Evolutionary conservation across 2,329 filamentous ascomycete species (phyloP), one percentile per base, ranked within the genome.

Genomic region (Pseudogymnoascus sp.): DNA sequence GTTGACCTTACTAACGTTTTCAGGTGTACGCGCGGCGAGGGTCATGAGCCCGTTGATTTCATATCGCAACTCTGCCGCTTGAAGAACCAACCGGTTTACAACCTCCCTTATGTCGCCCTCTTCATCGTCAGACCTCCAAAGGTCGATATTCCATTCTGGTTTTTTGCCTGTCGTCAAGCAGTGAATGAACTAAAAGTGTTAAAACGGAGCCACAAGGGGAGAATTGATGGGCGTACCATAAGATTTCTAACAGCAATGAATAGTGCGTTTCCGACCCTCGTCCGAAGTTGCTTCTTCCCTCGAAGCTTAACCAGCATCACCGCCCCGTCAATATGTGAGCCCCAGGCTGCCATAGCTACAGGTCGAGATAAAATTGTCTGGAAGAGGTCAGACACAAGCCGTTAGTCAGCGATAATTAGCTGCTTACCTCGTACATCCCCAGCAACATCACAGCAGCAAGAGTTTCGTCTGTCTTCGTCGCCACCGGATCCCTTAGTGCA

Each of bases 271-370:
- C 84, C 84, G 2, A 77, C 74, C 69, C 79, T 80, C 12, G 81
- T 84, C 42, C 75, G 74, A 8, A 84, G 69, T 67, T 85, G 82
- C 65, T 81, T 79, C 66, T 78, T 80, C 4, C 84, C 83, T 51
- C 84, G 79, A 8, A 80, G 78, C 69, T 81, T 83, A 61, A 84
- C 81, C 1, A 87, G 74, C 66, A 84, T 80, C 33, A 86, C 80
- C n/a, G 84, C 84, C 2, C 84, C 84, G 64, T 86, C 81, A n/a
- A 83, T 80, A 67, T 87, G 84, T 8, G 83, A 84, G 3, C 82
- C 83, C 84, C 84, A 87, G 1, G 83, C 82, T 62, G 80, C 74
- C 69, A 81, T 80, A 35, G 79, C 81, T 59, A 82, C 73, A 60
- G 81, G 78, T 63, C 79, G 81, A 10, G 81, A 80, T 0, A 80